Percentiles rank a stretch among this genome's conserved stretches.
These are phyloP conservation scores for Drechslera avenae DNA, from an alignment of 2,329 filamentous ascomycete genomes.

Conservation along the genomic window DNA sequence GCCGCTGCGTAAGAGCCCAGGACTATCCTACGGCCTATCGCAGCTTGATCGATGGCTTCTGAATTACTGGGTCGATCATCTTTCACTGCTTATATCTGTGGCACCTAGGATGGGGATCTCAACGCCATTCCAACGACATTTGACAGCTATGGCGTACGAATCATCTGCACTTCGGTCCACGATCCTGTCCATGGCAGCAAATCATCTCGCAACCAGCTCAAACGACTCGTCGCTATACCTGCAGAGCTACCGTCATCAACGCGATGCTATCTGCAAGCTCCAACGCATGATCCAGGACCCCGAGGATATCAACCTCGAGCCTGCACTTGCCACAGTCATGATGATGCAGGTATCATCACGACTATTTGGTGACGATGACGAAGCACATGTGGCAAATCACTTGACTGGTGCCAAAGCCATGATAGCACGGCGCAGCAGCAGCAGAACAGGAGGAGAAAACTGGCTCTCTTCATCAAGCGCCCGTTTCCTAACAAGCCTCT, in stretches of 20 bases:
- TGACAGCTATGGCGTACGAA: slow-evolving; percentile 36
- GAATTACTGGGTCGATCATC: slow-evolving; percentile 35
- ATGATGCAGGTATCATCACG: slow-evolving; percentile 44
- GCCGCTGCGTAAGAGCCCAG: slow-evolving; percentile 3
- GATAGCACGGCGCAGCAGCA: slow-evolving; percentile 20
- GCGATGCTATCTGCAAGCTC: slow-evolving; percentile 33
- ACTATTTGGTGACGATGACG: slow-evolving; percentile 34
- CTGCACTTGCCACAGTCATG: slow-evolving; percentile 37
- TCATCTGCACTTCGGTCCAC: slow-evolving; percentile 36
- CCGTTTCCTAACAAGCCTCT: slow-evolving; percentile 37
- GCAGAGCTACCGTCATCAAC: slow-evolving; percentile 36
- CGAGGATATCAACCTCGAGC: slow-evolving; percentile 22
- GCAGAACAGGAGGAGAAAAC: slow-evolving; percentile 1
- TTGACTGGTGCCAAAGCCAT: slow-evolving; percentile 40
- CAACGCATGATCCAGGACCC: slow-evolving; percentile 35
- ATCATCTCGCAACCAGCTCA: slow-evolving; percentile 31
- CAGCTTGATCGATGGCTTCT: slow-evolving; percentile 30
- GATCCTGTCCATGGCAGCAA: slow-evolving; percentile 41
- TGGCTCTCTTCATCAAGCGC: slow-evolving; percentile 25
- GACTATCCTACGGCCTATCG: slow-evolving; percentile 21
- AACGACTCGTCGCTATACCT: slow-evolving; percentile 27
- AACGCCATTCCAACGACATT: slow-evolving; percentile 35
- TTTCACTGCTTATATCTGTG: slow-evolving; percentile 35
- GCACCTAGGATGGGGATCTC: slow-evolving; percentile 23
- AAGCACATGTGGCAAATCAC: slow-evolving; percentile 36